Conservation (phyloP, 202 grass and related monocot species). For the Schoenoplectus triqueter region DNA sequence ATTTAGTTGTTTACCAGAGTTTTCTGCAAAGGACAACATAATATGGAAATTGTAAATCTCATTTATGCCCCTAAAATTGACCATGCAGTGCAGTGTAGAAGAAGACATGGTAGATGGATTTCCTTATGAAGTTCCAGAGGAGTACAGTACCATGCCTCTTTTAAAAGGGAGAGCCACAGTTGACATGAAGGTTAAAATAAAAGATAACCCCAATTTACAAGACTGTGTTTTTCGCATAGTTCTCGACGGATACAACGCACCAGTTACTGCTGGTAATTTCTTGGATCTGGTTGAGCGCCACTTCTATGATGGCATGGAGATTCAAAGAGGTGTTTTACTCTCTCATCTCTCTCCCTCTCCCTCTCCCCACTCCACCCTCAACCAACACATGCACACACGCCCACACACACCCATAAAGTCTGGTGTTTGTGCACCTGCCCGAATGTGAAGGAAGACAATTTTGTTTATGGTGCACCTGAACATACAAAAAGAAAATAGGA, state of each 20-base stretch:
- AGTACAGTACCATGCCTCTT: slow-evolving; percentile 88
- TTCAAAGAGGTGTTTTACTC: slow-evolving; percentile 76
- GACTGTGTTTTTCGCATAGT: slow-evolving; percentile 92
- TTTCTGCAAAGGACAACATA: not conserved
- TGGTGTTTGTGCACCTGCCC: not conserved
- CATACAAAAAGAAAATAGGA: not conserved
- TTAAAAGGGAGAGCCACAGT: slow-evolving; percentile 92
- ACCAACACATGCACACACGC: no score
- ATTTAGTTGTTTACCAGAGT: not conserved
- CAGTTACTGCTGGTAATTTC: slow-evolving; percentile 91
- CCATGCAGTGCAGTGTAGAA: slow-evolving; percentile 99
- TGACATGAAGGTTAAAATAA: slow-evolving; percentile 99
- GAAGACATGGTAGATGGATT: slow-evolving; percentile 99
- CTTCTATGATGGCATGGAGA: slow-evolving; percentile 99
- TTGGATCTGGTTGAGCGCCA: slow-evolving; percentile 89
- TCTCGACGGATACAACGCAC: slow-evolving; percentile 94
- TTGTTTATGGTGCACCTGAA: not conserved
- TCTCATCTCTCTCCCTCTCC: not conserved
- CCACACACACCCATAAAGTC: no score
- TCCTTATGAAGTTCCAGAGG: slow-evolving; percentile 89
- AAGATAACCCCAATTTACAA: slow-evolving; percentile 88
- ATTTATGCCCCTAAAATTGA: slow-evolving; percentile 90
- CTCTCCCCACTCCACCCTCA: not conserved
- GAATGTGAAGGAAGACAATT: not conserved
- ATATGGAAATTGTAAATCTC: slow-evolving; percentile 33